Conservation (phyloP, 1,139 yeast species). For the Pichia sp. region DNA sequence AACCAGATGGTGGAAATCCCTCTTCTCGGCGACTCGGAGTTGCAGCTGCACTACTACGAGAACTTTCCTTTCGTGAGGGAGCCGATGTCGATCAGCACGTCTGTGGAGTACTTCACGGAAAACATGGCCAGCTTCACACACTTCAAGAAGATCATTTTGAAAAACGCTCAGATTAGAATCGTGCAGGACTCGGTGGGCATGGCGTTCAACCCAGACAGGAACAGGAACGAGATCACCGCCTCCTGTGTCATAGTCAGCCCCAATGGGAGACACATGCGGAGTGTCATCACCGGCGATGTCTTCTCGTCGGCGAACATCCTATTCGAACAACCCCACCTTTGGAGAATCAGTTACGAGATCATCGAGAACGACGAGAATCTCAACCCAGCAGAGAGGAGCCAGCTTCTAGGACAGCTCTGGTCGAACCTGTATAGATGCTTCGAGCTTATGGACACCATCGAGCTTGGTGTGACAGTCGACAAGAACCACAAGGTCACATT, state of each 20-base stretch:
- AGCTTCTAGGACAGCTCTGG: conserved; percentile 6
- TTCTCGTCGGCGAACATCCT: conserved; percentile 14
- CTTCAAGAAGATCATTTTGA: conserved; percentile 19
- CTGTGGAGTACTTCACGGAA: conserved; percentile 9
- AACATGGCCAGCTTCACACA: conserved; percentile 12
- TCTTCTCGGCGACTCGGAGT: not conserved
- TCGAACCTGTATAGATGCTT: conserved; percentile 15
- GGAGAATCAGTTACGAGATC: conserved; percentile 10
- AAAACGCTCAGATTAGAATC: conserved; percentile 10
- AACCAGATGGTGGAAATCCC: conserved; percentile 22
- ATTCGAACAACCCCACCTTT: conserved; percentile 11
- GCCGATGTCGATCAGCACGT: conserved; percentile 18
- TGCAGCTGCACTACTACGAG: conserved; percentile 9
- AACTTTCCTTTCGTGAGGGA: conserved; percentile 22
- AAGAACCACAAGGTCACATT: conserved; percentile 1
- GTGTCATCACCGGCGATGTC: conserved; percentile 1
- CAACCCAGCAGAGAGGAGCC: not conserved
- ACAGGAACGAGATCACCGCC: not conserved
- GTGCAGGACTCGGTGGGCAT: conserved; percentile 2
- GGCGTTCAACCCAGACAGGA: not conserved
- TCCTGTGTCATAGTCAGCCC: not conserved
- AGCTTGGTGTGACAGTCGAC: conserved; percentile 15
- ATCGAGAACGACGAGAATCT: conserved; percentile 4
- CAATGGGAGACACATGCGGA: not conserved
- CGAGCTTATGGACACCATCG: conserved; percentile 8